Percentiles rank a stretch among this genome's conserved stretches.
These are phyloP conservation scores for Zymoseptoria passerinii DNA, from an alignment of 2,329 filamentous ascomycete genomes.

Conservation along the genomic window DNA sequence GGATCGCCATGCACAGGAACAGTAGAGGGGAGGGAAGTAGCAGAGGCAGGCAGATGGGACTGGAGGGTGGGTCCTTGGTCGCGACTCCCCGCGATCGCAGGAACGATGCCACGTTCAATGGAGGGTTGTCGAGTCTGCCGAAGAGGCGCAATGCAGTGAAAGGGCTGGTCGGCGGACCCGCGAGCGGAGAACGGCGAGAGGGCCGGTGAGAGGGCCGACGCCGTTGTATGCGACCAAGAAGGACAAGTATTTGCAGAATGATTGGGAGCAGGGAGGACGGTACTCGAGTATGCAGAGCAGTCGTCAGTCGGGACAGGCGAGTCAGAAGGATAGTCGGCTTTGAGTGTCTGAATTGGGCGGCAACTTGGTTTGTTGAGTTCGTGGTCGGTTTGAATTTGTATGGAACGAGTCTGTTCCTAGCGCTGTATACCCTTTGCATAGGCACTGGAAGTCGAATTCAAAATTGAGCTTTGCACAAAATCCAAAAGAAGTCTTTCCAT, in stretches of 20 bases:
- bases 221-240: constrained; percentile 17
- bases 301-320: neutral
- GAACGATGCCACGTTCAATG: neutral
- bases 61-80: neutral
- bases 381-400: too few relatives aligned
- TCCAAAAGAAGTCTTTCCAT: too few relatives aligned
- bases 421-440: too few relatives aligned
- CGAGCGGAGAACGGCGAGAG: too few relatives aligned
- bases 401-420: too few relatives aligned
- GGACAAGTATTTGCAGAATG: constrained; percentile 18
- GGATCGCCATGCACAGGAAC: neutral
- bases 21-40: neutral
- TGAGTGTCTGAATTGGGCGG: too few relatives aligned
- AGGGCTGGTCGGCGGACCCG: too few relatives aligned
- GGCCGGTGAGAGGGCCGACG: neutral
- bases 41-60: neutral
- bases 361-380: too few relatives aligned
- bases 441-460: too few relatives aligned
- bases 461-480: too few relatives aligned
- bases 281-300: neutral
- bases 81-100: too few relatives aligned
- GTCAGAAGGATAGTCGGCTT: too few relatives aligned
- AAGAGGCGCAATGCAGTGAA: neutral
- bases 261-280: constrained; percentile 15
- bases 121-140: neutral